Conservation (phyloP, 768 basidiomycete species). For the Collybia sordida region DNA sequence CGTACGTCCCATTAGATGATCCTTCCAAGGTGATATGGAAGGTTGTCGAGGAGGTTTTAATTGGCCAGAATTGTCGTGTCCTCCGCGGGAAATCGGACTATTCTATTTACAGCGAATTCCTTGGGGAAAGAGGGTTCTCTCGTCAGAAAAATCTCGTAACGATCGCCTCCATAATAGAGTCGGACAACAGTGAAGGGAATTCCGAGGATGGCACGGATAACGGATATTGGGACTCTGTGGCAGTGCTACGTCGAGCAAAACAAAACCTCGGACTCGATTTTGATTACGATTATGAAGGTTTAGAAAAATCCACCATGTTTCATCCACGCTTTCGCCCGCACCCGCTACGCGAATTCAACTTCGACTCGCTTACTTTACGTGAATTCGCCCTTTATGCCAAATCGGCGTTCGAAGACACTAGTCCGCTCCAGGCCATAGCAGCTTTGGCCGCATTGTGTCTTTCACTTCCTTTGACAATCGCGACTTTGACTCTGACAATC, state of each 20-base stretch:
- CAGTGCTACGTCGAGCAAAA: constrained; percentile 22
- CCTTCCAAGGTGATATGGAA: constrained; percentile 39
- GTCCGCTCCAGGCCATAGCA: constrained; percentile 16
- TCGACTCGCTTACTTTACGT: no score
- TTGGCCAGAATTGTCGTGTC: constrained; percentile 41
- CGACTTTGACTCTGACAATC: constrained; percentile 35
- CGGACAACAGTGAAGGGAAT: neutral
- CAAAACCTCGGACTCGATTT: constrained; percentile 32
- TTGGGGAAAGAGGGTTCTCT: constrained; percentile 6
- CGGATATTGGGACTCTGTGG: neutral
- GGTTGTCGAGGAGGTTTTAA: constrained; percentile 38
- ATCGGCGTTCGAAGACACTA: no score
- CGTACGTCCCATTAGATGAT: neutral
- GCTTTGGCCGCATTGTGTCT: constrained; percentile 26
- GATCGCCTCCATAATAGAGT: no score
- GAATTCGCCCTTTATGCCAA: no score
- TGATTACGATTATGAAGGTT: constrained; percentile 20
- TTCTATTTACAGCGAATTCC: neutral
- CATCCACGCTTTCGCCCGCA: constrained; percentile 1
- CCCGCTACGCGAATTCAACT: no score
- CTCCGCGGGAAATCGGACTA: constrained; percentile 11
- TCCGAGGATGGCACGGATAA: constrained; percentile 6
- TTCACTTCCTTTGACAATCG: constrained; percentile 33
- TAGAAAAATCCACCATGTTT: constrained; percentile 8
- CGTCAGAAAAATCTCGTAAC: no score